A percentile compares a stretch with the other conserved stretches of the same genome.
These are phyloP conservation scores for Diaporthe helianthi DNA, from an alignment of 2,329 filamentous ascomycete species.

Conservation along the genomic window DNA sequence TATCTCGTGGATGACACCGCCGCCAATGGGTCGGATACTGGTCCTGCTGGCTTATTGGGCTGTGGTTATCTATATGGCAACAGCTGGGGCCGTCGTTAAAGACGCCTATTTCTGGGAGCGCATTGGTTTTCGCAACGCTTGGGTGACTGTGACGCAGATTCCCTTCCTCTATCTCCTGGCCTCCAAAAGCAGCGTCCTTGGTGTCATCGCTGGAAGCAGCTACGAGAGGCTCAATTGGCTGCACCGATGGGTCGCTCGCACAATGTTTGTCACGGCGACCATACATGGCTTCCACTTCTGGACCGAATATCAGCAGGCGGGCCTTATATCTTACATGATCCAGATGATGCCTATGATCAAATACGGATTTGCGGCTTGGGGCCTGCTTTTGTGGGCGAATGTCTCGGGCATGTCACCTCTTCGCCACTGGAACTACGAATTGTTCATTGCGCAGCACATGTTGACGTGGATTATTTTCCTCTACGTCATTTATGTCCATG, in stretches of 20 bases:
- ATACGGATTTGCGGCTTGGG: constrained; percentile 73
- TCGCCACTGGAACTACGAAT: constrained; percentile 70
- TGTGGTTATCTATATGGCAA: constrained; percentile 65
- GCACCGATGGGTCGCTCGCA: constrained; percentile 75
- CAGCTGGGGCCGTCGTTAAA: constrained; percentile 53
- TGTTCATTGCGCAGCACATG: constrained; percentile 74
- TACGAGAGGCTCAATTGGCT: constrained; percentile 77
- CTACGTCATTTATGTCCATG: constrained; percentile 68
- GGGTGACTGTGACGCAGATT: constrained; percentile 70
- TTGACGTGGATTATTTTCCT: constrained; percentile 66
- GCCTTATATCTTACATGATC: constrained; percentile 66
- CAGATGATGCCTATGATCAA: constrained; percentile 68
- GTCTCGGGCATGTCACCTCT: constrained; percentile 69
- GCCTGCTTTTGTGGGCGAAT: constrained; percentile 69
- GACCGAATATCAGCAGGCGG: constrained; percentile 65
- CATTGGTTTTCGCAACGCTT: constrained; percentile 72
- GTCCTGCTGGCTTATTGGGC: constrained; percentile 64
- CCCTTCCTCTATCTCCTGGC: constrained; percentile 69
- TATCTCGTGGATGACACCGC: constrained; percentile 64
- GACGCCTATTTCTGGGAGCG: constrained; percentile 69
- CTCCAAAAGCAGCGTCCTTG: constrained; percentile 66
- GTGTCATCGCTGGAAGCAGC: constrained; percentile 65
- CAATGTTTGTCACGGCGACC: constrained; percentile 71
- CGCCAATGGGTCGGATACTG: constrained; percentile 62
- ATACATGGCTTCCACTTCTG: constrained; percentile 76